Percentiles rank a stretch among this genome's conserved stretches.
phyloP scores from a whole-genome alignment of 1,284 basidiomycete species.

The Gyrodon tennesseensis region DNA sequence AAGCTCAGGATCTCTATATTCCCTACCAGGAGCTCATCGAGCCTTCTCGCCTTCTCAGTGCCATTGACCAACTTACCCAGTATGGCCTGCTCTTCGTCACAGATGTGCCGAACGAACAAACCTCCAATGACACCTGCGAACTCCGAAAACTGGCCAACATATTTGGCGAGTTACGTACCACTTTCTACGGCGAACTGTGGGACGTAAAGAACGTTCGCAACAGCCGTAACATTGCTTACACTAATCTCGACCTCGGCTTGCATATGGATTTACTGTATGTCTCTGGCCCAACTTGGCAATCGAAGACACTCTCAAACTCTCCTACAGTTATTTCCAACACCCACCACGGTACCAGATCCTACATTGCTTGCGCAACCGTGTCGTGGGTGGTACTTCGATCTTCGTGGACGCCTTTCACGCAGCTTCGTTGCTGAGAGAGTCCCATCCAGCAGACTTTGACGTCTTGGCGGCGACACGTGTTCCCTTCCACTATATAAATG shows the following conservation, averaged over 20 bases:
- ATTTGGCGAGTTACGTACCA: constrained; percentile 79
- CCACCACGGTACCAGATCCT: constrained; percentile 92
- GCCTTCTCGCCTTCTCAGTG: constrained; percentile 50
- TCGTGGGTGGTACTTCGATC: constrained; percentile 82
- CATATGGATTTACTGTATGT: constrained; percentile 92
- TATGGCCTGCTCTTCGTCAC: constrained; percentile 61
- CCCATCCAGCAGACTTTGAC: constrained; percentile 58
- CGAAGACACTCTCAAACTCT: constrained; percentile 12
- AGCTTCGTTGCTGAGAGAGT: constrained; percentile 59
- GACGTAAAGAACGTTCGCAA: constrained; percentile 79
- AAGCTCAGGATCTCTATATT: constrained; percentile 51
- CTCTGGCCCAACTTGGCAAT: neutral
- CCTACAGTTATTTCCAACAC: constrained; percentile 75
- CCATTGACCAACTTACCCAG: constrained; percentile 56
- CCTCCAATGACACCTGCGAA: constrained; percentile 62
- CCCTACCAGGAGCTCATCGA: constrained; percentile 51
- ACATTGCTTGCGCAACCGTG: constrained; percentile 82
- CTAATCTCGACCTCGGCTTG: constrained; percentile 82
- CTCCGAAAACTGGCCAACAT: constrained; percentile 61
- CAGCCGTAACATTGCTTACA: constrained; percentile 94
- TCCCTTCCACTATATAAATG: constrained; percentile 90
- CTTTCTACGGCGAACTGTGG: constrained; percentile 93
- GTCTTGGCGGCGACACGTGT: constrained; percentile 66
- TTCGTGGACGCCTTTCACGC: constrained; percentile 84
- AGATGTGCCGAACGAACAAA: constrained; percentile 59